Evolutionary conservation across 331 rosid genomes (phyloP), one percentile per base, ranked within the genome.

Genomic region (Rosa hybrid): DNA sequence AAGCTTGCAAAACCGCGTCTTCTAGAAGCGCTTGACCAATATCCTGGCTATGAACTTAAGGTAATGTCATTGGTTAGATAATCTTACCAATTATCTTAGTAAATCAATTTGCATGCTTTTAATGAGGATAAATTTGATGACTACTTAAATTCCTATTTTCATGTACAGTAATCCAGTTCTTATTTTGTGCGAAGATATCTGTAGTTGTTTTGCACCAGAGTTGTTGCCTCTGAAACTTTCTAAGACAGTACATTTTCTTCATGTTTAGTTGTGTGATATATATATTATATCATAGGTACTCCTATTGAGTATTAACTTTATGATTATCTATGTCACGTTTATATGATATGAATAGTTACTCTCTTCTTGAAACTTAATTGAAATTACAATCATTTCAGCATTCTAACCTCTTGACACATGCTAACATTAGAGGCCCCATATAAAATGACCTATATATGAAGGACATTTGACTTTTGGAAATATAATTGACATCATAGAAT

Each of bases 1-100:
- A 91, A 88, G 86, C 89, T 93, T 7, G 91, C 93, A 20, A 88
- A 92, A 80, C 98, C 97, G 51, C 90, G 97, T 81, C 92, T 95
- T 68, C 63, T 90, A 80, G 87, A 89, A 78, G 94, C 93, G 25
- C 93, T 91, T 81, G 81, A 68, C 16, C 78, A 83, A 48, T 86
- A 81, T 85, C 92, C 97, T 81, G 84, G 78, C 74, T 95, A 89
- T 83, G 73, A 95, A 81, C 81, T 95, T 46, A 91, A 91, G 97
- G 98, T 92, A 85, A 73, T 54, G 71, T 53, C 27, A 6, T 67
- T 54, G 21, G 12, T 56, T 25, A 18, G 46, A 48, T 27, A 5
- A 11, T 18, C 14, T 23, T 41, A 11, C 1, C 21, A 78, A 53
- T 16, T 21, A 17, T 74, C 50, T 30, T 53, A 53, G 12, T 38